phyloP scores from a whole-genome alignment of 2,329 filamentous ascomycete genomes.

The Epichloe coenophiala region DNA sequence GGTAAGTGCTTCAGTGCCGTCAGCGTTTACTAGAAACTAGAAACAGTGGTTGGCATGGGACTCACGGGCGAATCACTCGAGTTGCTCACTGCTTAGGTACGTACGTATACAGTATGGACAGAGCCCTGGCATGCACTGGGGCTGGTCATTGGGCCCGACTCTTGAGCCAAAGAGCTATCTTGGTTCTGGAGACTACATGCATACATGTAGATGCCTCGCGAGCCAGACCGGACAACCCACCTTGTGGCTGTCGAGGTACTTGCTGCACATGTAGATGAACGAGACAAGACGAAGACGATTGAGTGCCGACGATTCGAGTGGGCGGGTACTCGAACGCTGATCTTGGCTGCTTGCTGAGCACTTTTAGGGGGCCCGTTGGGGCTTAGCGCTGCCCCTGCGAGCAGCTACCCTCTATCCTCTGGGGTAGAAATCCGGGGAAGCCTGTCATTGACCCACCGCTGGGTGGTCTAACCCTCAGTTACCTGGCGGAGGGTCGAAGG shows the following conservation, averaged over 20 bases:
- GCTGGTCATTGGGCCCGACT: too few relatives aligned
- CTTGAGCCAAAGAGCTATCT: too few relatives aligned
- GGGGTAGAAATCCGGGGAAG: constrained; percentile 15
- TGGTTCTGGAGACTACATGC: too few relatives aligned
- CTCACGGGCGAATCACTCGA: neutral
- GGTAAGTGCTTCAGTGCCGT: constrained; percentile 26
- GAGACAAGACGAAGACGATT: too few relatives aligned
- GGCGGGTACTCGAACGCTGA: neutral
- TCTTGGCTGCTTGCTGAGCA: neutral
- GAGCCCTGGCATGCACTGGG: too few relatives aligned
- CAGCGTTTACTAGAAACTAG: neutral
- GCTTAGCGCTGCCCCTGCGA: constrained; percentile 4
- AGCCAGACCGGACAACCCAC: too few relatives aligned
- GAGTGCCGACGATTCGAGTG: neutral
- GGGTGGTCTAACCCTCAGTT: neutral
- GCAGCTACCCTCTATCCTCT: constrained; percentile 5
- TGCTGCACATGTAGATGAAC: too few relatives aligned
- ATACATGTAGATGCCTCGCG: too few relatives aligned
- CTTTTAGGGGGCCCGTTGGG: neutral
- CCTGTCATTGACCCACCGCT: constrained; percentile 10
- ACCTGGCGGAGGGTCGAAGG: neutral
- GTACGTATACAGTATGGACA: neutral
- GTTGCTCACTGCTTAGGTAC: neutral
- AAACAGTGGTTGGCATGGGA: neutral
- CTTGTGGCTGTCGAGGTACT: too few relatives aligned